These are phyloP conservation scores for Geotrichum siamense DNA, from an alignment of 1,139 yeast species.

Conservation along the genomic window DNA sequence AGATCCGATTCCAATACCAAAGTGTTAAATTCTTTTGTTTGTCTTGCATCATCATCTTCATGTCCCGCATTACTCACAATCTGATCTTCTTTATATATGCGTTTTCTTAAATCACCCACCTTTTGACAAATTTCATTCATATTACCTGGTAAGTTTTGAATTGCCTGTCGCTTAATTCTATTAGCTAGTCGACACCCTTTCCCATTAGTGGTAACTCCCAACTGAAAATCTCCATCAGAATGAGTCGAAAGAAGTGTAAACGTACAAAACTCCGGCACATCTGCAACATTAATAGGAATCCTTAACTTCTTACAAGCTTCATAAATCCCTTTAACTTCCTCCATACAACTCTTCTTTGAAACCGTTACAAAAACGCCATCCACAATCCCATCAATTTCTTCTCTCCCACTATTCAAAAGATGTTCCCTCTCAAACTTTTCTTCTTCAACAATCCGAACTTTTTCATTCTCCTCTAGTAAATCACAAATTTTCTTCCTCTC, in stretches of 20 bases:
- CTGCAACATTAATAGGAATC: conserved; percentile 77
- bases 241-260: conserved; percentile 72
- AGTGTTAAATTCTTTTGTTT: conserved; percentile 49
- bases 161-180: conserved; percentile 68
- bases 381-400: conserved; percentile 53
- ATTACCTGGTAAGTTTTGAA: conserved; percentile 57
- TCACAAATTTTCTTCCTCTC: background rate
- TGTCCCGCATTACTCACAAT: conserved; percentile 41
- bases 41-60: conserved; percentile 65
- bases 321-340: conserved; percentile 39
- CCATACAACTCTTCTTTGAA: conserved; percentile 25
- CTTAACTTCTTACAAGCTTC: conserved; percentile 50
- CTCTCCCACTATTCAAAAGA: conserved; percentile 53
- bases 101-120: conserved; percentile 57
- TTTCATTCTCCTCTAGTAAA: background rate
- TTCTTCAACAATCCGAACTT: conserved; percentile 30
- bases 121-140: conserved; percentile 61
- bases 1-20: conserved; percentile 54
- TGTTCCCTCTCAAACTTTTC: conserved; percentile 40
- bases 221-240: conserved; percentile 64
- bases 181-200: conserved; percentile 85
- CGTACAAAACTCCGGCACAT: conserved; percentile 62
- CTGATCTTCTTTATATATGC: conserved; percentile 50
- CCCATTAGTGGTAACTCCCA: conserved; percentile 82
- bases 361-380: conserved; percentile 68